Evolutionary conservation across 2,329 filamentous ascomycete species (phyloP), one percentile per base, ranked within the genome.

Genomic region (Exophiala spinifera): DNA sequence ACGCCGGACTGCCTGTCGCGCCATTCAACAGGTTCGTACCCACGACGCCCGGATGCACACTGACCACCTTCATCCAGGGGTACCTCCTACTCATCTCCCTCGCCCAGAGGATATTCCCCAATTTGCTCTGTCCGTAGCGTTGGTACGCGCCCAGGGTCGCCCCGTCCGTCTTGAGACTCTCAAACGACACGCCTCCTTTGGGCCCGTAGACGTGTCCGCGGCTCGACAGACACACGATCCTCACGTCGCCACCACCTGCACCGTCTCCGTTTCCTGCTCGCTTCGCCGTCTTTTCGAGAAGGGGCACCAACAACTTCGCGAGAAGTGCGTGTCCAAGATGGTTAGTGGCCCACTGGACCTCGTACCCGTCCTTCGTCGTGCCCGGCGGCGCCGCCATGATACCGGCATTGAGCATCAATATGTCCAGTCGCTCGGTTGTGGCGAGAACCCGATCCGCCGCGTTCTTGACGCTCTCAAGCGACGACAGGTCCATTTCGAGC

Each of bases 311-410:
- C 1, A 77, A 67, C 34, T 74, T 74, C 7, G 71, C 77, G 11
- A 79, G 61, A 0, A 79, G 68, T 3, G 75, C 74, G 57, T 78
- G 77, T n/a, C 76, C 78, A 57, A 79, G 65, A 65, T 79, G 74
- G 59, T 80, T 79, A 8, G 74, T 78, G 28, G 75, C 78, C 53
- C 79, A 74, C 48, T 79, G 75, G 28, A 74, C 69, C 62, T 80
- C 77, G 57, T 76, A 78, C 40, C 75, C 76, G 40, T 79, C 75
- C 15, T 69, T 65, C 0, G 76, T 79, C 1, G 68, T 64, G 20
- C 60, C 64, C 37, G 63, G 62, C 0, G 70, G 64, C 19, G 68
- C 67, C 5, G 66, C 74, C 74, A 78, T 76, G 25, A 73, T 69
- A n/a, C 75, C 75, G 2, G 75, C 75, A 60, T 78, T 78, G 51